Conservation (phyloP, 208 protist species). For the Novymonas esmeraldas region DNA sequence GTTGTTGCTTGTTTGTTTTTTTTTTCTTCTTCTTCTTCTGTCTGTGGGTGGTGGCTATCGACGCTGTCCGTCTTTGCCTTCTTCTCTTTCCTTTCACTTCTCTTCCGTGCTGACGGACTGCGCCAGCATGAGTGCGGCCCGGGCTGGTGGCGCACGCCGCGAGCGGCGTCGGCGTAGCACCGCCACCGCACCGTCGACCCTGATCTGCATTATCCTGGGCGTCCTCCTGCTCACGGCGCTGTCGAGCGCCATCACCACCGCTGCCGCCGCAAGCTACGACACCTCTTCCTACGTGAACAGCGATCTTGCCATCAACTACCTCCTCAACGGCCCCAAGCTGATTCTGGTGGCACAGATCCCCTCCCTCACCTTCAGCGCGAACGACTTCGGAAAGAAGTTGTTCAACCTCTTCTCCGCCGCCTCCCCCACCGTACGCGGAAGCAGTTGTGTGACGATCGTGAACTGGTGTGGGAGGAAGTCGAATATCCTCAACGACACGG, state of each 20-base stretch:
- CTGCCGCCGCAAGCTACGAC: conserved; percentile 4
- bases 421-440: conserved; percentile 7
- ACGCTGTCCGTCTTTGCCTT: neutral
- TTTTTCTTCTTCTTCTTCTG: no score
- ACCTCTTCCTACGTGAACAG: conserved; percentile 15
- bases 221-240: conserved; percentile 6
- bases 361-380: conserved; percentile 4
- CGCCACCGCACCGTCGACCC: neutral
- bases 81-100: neutral
- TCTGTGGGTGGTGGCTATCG: no score
- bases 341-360: neutral
- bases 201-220: neutral
- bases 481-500: conserved; percentile 1
- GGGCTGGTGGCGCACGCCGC: neutral
- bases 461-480: conserved; percentile 14
- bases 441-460: conserved; percentile 17
- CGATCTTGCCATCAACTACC: conserved; percentile 11
- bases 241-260: neutral
- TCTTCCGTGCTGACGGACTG: neutral
- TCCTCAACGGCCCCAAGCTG: neutral
- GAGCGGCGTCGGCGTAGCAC: neutral
- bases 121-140: neutral
- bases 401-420: conserved; percentile 12
- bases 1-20: no score
- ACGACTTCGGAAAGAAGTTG: neutral